Evolutionary conservation across 495 filamentous ascomycete species (phyloP).

Genomic region (Penicillium salamii): DNA sequence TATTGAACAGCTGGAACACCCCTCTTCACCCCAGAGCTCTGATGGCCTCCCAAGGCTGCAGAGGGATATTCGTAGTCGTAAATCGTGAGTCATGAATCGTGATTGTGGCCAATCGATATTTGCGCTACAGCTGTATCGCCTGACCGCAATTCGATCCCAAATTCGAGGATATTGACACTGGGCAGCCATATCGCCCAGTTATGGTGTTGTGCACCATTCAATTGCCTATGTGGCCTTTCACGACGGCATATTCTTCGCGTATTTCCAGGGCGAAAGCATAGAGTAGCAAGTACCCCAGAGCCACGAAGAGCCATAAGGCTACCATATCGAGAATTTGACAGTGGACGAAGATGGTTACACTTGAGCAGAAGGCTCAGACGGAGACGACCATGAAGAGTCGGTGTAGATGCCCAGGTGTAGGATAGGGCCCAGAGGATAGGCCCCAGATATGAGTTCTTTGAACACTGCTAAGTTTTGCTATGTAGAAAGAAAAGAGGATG

Average conservation of each 20-base stretch:
- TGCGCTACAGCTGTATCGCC: neutral
- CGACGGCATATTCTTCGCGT: conserved; percentile 8
- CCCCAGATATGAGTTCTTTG: too few relatives aligned
- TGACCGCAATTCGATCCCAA: neutral
- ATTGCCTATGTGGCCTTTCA: conserved; percentile 17
- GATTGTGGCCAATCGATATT: neutral
- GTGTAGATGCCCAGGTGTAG: too few relatives aligned
- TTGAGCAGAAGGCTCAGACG: neutral
- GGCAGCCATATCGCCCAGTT: neutral
- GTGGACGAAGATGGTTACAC: too few relatives aligned
- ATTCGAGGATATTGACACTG: neutral
- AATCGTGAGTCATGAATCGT: neutral
- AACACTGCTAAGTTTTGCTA: neutral
- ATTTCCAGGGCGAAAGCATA: conserved; percentile 40
- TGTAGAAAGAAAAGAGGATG: neutral
- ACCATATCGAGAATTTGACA: conserved; percentile 24
- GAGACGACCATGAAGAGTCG: neutral
- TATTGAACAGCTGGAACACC: neutral
- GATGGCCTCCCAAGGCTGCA: neutral
- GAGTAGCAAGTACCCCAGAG: conserved; percentile 38
- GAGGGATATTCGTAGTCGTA: neutral
- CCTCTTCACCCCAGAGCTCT: too few relatives aligned
- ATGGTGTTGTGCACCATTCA: conserved; percentile 7
- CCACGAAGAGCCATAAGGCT: conserved; percentile 37
- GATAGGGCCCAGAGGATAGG: too few relatives aligned